Evolutionary conservation across 108 stramenopile species (phyloP), one percentile per base, ranked within the genome.

Genomic region (Pseudonitzschia multistriata): DNA sequence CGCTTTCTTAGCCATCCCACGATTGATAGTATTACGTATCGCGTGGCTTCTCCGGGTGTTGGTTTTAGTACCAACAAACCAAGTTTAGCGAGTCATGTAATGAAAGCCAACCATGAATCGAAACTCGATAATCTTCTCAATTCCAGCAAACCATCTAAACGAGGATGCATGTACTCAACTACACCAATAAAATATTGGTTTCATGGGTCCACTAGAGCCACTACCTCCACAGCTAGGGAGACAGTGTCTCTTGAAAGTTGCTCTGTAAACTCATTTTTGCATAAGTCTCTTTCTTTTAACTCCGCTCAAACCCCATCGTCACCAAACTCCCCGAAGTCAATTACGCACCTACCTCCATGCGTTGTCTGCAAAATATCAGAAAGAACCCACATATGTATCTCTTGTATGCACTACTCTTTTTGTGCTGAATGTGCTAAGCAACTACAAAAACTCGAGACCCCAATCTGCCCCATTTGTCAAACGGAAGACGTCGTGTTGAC

Each of bases 351-450:
- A 13, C 34, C 71, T 6, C 64, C 69, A 0, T 79, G 79, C 36
- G 29, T 62, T 15, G 45, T 79, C 6, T 79, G 79, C 49, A 59
- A 50, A 28, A 47, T 48, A 13, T 62, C 69, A 3, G 79, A 74
- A 62, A 37, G 79, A 40, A 74, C 56, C 28, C 79, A 79, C 36
- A 52, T 79, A 8, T 67, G 73, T 29, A 56, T 71, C 63, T 73
- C 79, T 14, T 79, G 79, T 40, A 79, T 79, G 79, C 79, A 79
- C 55, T 79, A 70, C 42, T 52, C 49, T 30, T 79, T 74, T 71
- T 79, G 79, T 50, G 55, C 31, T 3, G 31, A 66, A 15, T 79
- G 79, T 31, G 73, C 68, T 8, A 53, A 72, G 11, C 11, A 49
- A 3, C 36, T 78, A 49, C 40, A 36, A 24, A 7, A 24, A 39